Evolutionary conservation across 352 stramenopile genomes (phyloP).

Genomic region (Phytophthora sojae): DNA sequence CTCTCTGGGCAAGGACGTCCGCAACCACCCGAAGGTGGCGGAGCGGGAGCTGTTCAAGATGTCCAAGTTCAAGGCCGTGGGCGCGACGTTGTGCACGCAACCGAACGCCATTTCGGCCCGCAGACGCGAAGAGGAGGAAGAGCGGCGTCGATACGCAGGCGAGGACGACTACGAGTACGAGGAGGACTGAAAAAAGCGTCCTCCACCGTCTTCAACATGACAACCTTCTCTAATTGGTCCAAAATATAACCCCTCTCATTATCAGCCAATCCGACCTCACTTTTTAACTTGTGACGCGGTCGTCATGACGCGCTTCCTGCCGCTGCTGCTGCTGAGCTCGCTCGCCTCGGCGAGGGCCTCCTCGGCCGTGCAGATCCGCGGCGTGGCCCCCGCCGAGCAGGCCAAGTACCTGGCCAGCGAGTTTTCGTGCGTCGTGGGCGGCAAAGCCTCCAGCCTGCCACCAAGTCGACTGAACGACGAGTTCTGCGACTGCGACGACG

Average conservation of each 20-base stretch:
- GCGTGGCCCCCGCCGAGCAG: conserved; percentile 52
- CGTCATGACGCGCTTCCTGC: conserved; percentile 25
- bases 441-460: conserved; percentile 41
- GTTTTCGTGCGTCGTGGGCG: conserved; percentile 48
- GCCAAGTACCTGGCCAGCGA: conserved; percentile 20
- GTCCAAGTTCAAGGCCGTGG: conserved; percentile 88
- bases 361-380: conserved; percentile 37
- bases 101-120: conserved; percentile 36
- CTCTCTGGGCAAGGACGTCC: conserved; percentile 74
- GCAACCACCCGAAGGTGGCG: conserved; percentile 44
- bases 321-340: conserved; percentile 16
- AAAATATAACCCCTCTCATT: conserved; percentile 9
- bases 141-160: conserved; percentile 1
- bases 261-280: conserved; percentile 21
- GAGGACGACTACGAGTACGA: conserved; percentile 3
- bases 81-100: conserved; percentile 71
- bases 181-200: conserved; percentile 6
- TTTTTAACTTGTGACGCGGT: conserved; percentile 11
- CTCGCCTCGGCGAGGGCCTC: conserved; percentile 3
- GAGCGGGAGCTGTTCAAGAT: conserved; percentile 81
- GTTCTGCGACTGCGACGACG: conserved; percentile 94
- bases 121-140: conserved; percentile 11
- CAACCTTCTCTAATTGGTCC: conserved; percentile 18
- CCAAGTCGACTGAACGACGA: conserved; percentile 89
- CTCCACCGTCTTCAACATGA: conserved; percentile 16